Conservation (phyloP, 805 yeast species). For the Lipomyces kockii region DNA sequence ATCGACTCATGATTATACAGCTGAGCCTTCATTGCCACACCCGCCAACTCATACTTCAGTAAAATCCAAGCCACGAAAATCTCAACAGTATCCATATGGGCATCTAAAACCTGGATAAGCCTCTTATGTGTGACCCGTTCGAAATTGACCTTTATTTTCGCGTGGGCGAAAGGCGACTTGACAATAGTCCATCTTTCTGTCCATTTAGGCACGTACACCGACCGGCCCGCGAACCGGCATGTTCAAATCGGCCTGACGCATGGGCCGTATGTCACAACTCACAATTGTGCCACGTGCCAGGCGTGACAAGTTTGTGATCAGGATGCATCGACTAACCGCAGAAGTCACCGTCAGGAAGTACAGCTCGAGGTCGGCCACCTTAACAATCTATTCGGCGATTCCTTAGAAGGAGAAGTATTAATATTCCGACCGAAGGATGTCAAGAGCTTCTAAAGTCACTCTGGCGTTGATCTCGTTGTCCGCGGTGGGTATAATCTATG, state of each 20-base stretch:
- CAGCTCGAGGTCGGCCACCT: background rate
- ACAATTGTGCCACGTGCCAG: too few species aligned
- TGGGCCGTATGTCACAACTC: background rate
- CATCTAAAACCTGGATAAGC: constrained; percentile 75
- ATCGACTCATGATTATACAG: constrained; percentile 49
- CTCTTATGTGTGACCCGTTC: constrained; percentile 85
- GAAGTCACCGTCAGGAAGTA: too few species aligned
- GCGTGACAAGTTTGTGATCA: too few species aligned
- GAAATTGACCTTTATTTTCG: constrained; percentile 92
- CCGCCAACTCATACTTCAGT: constrained; percentile 74
- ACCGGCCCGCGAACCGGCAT: constrained; percentile 83
- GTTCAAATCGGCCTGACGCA: constrained; percentile 61
- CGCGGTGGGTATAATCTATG: constrained; percentile 31
- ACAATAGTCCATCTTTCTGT: constrained; percentile 92
- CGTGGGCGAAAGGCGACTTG: constrained; percentile 90
- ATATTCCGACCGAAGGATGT: constrained; percentile 21
- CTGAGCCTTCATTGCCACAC: constrained; percentile 81
- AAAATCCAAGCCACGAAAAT: constrained; percentile 77
- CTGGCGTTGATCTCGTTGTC: constrained; percentile 20
- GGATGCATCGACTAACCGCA: too few species aligned
- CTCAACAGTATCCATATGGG: constrained; percentile 83
- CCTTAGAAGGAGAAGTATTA: background rate
- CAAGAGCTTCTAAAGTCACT: constrained; percentile 36
- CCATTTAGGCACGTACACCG: constrained; percentile 66
- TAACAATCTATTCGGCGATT: background rate